Conservation (phyloP, 495 filamentous ascomycete genomes). For the Friedmanniomyces simplex region DNA sequence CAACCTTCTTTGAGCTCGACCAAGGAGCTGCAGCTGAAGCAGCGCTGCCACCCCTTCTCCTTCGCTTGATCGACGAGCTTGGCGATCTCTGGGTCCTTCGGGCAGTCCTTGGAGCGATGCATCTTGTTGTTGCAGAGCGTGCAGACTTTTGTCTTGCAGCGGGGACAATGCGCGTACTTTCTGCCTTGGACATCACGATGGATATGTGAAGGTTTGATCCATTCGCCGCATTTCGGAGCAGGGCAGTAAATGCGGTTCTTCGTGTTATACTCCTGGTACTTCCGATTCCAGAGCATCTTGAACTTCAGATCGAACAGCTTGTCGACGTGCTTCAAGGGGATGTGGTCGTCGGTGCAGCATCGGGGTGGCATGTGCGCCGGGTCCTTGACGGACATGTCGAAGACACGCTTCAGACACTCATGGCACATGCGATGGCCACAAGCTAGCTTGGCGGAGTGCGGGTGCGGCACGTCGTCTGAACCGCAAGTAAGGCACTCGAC, state of each 20-base stretch:
- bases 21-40: constrained; percentile 60
- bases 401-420: constrained; percentile 58
- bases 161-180: constrained; percentile 51
- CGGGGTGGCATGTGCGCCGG: constrained; percentile 69
- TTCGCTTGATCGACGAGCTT: constrained; percentile 57
- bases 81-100: constrained; percentile 56
- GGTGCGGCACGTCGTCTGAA: constrained; percentile 47
- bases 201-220: constrained; percentile 62
- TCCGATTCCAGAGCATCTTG: constrained; percentile 66
- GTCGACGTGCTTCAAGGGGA: constrained; percentile 66
- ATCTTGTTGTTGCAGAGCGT: constrained; percentile 58
- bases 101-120: constrained; percentile 58
- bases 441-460: constrained; percentile 54
- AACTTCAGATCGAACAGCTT: constrained; percentile 59
- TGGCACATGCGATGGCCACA: constrained; percentile 74
- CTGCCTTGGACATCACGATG: constrained; percentile 39
- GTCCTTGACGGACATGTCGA: constrained; percentile 61
- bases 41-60: constrained; percentile 65
- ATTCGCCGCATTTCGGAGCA: constrained; percentile 55
- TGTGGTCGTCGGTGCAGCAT: constrained; percentile 62
- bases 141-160: constrained; percentile 67
- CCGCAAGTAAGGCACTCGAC: constrained; percentile 60
- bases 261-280: constrained; percentile 62
- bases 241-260: constrained; percentile 69
- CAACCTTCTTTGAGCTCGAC: constrained; percentile 75